Percentiles rank a stretch among this genome's conserved stretches.
Conservation (phyloP, 148 eudicot species). For the Camellia lanceoleosa region DNA sequence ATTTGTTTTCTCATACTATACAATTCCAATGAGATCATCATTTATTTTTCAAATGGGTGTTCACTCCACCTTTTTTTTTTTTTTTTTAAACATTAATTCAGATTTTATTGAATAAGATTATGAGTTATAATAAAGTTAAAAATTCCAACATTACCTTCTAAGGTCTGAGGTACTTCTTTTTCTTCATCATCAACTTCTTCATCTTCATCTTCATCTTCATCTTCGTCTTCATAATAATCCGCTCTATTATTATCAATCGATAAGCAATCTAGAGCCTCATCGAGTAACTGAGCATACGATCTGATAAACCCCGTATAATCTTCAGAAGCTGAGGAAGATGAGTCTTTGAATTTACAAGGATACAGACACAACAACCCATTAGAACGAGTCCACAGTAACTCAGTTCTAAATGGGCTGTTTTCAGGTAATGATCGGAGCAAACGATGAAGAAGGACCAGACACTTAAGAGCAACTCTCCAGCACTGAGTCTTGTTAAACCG, state of each 20-base stretch:
- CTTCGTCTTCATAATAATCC: neutral
- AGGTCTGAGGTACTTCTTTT: neutral
- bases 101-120: too few species aligned
- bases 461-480: slow-evolving; percentile 48
- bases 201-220: neutral
- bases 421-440: slow-evolving; percentile 26
- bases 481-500: slow-evolving; percentile 33
- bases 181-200: neutral
- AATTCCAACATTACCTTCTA: too few species aligned
- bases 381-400: slow-evolving; percentile 33
- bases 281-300: slow-evolving; percentile 38
- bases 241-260: neutral
- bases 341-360: slow-evolving; percentile 37
- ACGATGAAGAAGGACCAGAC: slow-evolving; percentile 46
- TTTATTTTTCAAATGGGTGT: too few species aligned
- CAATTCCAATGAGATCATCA: too few species aligned
- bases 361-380: slow-evolving; percentile 25
- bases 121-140: too few species aligned
- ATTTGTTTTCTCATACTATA: too few species aligned
- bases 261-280: slow-evolving; percentile 30
- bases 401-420: slow-evolving; percentile 17
- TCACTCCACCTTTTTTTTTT: too few species aligned
- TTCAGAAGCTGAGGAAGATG: slow-evolving; percentile 31
- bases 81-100: too few species aligned
- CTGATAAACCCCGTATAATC: slow-evolving; percentile 34